Percentiles rank a stretch among this genome's conserved stretches.
Evolutionary conservation across 148 eudicot species (phyloP).

Genomic region (Dysphania ambrosioides): DNA sequence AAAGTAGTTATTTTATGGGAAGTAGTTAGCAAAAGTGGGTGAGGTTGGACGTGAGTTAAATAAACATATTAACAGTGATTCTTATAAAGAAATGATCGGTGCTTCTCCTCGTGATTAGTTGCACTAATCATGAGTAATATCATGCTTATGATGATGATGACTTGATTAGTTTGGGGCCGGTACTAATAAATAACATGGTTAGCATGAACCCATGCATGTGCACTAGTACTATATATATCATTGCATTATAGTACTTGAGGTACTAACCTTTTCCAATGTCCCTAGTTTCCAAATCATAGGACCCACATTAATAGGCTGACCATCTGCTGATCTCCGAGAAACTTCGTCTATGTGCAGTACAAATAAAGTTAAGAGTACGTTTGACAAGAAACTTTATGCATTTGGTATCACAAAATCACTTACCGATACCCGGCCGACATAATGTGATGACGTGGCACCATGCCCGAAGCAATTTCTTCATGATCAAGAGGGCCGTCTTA

Average conservation of each 20-base stretch:
- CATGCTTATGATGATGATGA: not conserved
- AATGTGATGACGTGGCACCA: no score
- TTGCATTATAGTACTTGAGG: not conserved
- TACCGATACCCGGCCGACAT: no score
- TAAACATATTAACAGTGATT: no score
- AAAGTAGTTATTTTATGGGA: not conserved
- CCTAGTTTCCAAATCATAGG: not conserved
- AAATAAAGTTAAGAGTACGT: no score
- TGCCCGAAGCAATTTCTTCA: no score
- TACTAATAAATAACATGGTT: not conserved
- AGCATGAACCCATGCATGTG: constrained; percentile 10
- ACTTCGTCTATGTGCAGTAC: not conserved
- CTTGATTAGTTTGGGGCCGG: not conserved
- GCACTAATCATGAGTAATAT: not conserved
- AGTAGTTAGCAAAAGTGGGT: not conserved
- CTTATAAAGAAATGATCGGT: not conserved
- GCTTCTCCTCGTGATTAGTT: not conserved
- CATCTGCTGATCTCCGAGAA: not conserved
- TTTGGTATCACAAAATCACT: no score
- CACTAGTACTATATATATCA: not conserved
- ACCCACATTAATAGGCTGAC: not conserved
- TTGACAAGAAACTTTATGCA: no score
- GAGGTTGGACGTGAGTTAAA: not conserved
- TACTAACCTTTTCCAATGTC: not conserved
- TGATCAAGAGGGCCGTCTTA: no score